These are phyloP conservation scores for Phytophthora citricola DNA, from an alignment of 352 stramenopile genomes.

Conservation along the genomic window DNA sequence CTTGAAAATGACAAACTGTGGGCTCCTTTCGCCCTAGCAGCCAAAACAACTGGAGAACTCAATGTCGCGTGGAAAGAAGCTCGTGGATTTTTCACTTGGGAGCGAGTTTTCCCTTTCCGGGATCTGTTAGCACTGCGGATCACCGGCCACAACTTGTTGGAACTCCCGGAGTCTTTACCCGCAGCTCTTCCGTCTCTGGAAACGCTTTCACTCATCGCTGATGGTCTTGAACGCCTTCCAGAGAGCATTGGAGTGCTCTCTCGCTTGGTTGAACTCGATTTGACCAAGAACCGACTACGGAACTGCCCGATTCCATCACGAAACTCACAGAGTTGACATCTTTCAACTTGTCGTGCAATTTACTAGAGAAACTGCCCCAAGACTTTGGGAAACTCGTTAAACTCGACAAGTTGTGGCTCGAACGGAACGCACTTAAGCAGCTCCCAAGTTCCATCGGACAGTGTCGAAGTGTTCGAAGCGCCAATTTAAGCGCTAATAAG, in stretches of 20 bases:
- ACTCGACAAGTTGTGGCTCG: conserved; percentile 56
- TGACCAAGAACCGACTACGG: conserved; percentile 68
- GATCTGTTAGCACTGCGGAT: conserved; percentile 63
- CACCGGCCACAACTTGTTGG: conserved; percentile 49
- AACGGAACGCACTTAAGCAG: conserved; percentile 54
- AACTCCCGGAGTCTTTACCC: conserved; percentile 41
- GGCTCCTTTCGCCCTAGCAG: conserved; percentile 50
- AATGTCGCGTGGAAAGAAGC: conserved; percentile 76
- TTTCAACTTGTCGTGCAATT: conserved; percentile 65
- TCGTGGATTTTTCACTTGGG: conserved; percentile 61
- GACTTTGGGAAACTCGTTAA: conserved; percentile 45
- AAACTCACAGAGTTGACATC: conserved; percentile 38
- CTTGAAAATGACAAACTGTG: conserved; percentile 51
- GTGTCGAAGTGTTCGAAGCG: conserved; percentile 35
- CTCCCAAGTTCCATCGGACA: conserved; percentile 54
- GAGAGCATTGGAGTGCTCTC: conserved; percentile 47
- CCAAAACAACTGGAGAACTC: conserved; percentile 53
- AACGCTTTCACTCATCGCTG: conserved; percentile 59
- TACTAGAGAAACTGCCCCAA: conserved; percentile 49
- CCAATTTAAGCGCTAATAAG: conserved; percentile 57
- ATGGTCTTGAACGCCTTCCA: conserved; percentile 52
- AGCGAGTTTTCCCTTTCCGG: conserved; percentile 44
- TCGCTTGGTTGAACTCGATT: conserved; percentile 54
- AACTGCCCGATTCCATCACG: conserved; percentile 56
- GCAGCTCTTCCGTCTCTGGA: conserved; percentile 42